phyloP scores from a whole-genome alignment of 306 rosid genomes.

The Sphenostylis stenocarpa region DNA sequence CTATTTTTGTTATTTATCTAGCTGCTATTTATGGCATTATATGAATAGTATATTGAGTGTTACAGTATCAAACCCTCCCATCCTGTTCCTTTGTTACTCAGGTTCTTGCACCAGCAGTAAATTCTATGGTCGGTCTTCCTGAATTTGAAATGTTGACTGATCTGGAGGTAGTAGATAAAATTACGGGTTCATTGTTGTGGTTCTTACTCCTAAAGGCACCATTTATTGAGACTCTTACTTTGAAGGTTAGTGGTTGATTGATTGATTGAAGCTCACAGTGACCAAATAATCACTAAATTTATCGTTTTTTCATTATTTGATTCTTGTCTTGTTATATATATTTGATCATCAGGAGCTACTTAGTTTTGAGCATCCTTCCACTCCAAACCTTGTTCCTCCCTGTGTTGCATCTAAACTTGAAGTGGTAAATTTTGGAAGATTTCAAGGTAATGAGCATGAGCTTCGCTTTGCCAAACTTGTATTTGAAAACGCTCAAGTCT shows the following conservation, averaged over 20 bases:
- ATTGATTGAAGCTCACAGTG: background rate
- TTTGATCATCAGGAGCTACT: background rate
- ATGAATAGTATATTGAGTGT: too few species aligned
- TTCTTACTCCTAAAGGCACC: constrained; percentile 15
- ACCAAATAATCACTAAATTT: background rate
- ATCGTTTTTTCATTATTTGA: background rate
- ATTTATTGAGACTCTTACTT: background rate
- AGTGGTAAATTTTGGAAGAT: background rate
- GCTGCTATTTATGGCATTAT: too few species aligned
- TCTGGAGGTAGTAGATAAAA: too few species aligned
- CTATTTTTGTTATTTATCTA: too few species aligned
- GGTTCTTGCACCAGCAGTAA: too few species aligned
- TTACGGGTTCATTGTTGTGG: background rate
- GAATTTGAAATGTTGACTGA: too few species aligned
- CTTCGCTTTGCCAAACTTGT: background rate
- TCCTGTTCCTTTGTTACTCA: too few species aligned
- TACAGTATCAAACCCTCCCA: too few species aligned
- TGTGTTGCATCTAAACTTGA: background rate
- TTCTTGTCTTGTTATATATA: background rate
- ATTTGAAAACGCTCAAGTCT: background rate
- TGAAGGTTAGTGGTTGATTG: background rate
- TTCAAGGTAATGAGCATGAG: background rate
- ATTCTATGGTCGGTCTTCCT: too few species aligned
- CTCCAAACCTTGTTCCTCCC: background rate
- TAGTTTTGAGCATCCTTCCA: too few species aligned